A percentile compares a stretch with the other conserved stretches of the same genome.
These are phyloP conservation scores for Neonectria neomacrospora DNA, from an alignment of 2,329 filamentous ascomycete genomes.

Conservation along the genomic window DNA sequence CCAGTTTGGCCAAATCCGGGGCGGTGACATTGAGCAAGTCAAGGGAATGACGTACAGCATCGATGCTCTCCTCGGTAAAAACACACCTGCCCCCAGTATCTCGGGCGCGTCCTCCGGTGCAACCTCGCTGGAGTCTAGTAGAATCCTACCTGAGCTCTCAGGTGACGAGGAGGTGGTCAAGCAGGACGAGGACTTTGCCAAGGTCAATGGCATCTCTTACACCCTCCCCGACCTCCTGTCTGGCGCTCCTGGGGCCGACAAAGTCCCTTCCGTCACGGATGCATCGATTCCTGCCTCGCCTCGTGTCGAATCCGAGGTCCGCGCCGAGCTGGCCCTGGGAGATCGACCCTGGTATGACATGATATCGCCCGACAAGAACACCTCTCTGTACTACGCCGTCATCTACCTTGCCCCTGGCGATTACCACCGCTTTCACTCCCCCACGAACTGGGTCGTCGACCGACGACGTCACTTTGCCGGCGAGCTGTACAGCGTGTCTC, in stretches of 20 bases:
- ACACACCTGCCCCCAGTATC: conserved; percentile 66
- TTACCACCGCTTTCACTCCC: conserved; percentile 98
- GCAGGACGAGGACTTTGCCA: conserved; percentile 91
- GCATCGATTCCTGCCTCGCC: conserved; percentile 73
- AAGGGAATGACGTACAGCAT: conserved; percentile 99
- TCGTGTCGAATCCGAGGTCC: conserved; percentile 83
- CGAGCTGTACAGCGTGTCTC: conserved; percentile 93
- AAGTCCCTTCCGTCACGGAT: conserved; percentile 69
- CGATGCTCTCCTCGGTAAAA: conserved; percentile 86
- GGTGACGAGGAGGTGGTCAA: conserved; percentile 75
- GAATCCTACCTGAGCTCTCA: conserved; percentile 46
- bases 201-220: conserved; percentile 94
- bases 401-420: conserved; percentile 97
- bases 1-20: conserved; percentile 90
- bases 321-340: conserved; percentile 82
- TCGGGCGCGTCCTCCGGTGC: conserved; percentile 48
- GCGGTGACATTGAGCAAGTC: conserved; percentile 96
- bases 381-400: conserved; percentile 90
- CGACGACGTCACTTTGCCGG: conserved; percentile 96
- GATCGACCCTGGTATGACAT: conserved; percentile 77
- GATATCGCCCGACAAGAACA: conserved; percentile 70
- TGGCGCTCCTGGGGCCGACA: conserved; percentile 64
- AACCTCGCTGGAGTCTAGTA: conserved; percentile 38
- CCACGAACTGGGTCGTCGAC: conserved; percentile 94
- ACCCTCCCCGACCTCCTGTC: conserved; percentile 89